Conservation (phyloP, 2,329 filamentous ascomycete species). For the Sordariomycetes sp. region DNA sequence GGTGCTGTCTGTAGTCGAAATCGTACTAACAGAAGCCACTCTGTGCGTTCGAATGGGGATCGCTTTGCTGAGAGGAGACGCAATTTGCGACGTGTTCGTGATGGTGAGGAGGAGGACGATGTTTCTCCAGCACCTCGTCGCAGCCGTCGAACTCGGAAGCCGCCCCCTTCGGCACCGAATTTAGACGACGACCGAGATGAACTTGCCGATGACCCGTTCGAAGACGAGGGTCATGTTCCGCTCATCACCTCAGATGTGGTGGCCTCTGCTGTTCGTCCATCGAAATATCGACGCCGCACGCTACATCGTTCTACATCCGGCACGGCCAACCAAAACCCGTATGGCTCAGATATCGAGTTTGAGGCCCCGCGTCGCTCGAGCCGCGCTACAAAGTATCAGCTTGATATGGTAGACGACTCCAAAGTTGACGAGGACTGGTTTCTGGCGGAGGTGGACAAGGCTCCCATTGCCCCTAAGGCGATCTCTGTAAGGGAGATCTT, state of each 20-base stretch:
- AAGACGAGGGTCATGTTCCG: constrained; percentile 3
- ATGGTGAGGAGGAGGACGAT: background rate
- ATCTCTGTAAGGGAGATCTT: constrained; percentile 68
- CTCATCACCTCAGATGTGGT: constrained; percentile 4
- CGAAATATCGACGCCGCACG: background rate
- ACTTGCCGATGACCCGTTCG: no score
- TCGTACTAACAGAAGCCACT: no score
- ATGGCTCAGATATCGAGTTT: constrained; percentile 42
- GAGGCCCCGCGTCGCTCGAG: constrained; percentile 40
- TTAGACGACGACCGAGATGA: constrained; percentile 2
- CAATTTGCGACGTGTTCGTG: no score
- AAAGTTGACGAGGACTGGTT: constrained; percentile 51
- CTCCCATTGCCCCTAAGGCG: constrained; percentile 39
- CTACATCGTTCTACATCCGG: background rate
- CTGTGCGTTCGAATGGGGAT: no score
- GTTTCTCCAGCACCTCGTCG: constrained; percentile 1
- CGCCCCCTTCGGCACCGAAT: background rate
- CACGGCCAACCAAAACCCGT: constrained; percentile 9
- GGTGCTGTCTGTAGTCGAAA: background rate
- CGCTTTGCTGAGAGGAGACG: no score
- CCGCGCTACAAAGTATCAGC: constrained; percentile 32
- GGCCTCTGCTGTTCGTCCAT: constrained; percentile 4
- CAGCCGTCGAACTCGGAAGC: background rate
- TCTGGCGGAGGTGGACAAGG: constrained; percentile 37
- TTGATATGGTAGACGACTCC: constrained; percentile 40